These are phyloP conservation scores for Aureobasidium pullulans DNA, from an alignment of 2,329 filamentous ascomycete genomes.

Conservation along the genomic window DNA sequence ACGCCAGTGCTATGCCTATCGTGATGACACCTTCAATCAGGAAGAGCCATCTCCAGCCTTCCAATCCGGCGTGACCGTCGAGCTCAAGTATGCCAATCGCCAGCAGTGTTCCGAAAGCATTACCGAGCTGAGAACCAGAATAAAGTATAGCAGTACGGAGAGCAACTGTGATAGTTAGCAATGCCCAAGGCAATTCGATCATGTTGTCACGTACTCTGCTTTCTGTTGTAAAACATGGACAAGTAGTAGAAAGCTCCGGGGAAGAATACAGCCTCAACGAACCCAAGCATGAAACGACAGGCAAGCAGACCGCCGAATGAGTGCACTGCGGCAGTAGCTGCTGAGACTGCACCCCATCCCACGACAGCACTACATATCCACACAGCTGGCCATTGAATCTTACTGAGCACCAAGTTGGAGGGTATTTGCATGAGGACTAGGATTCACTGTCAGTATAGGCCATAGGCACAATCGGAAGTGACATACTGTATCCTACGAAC, in stretches of 20 bases:
- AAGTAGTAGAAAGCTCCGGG: conserved; percentile 42
- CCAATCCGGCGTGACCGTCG: not conserved
- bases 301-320: conserved; percentile 31
- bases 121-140: conserved; percentile 43
- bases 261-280: conserved; percentile 38
- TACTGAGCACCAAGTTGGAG: conserved; percentile 32
- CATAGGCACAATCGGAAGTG: conserved; percentile 19
- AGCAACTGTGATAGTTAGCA: conserved; percentile 27
- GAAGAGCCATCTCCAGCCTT: conserved; percentile 18
- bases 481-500: conserved; percentile 34
- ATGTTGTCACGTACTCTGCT: conserved; percentile 27
- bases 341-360: conserved; percentile 29
- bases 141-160: conserved; percentile 47
- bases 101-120: conserved; percentile 38
- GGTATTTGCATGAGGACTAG: conserved; percentile 25
- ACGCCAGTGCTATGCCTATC: conserved; percentile 24
- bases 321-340: conserved; percentile 26
- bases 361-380: conserved; percentile 27
- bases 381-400: conserved; percentile 26
- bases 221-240: conserved; percentile 47
- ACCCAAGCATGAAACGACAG: conserved; percentile 33
- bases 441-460: conserved; percentile 23
- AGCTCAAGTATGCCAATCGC: conserved; percentile 3
- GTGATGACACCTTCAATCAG: conserved; percentile 33
- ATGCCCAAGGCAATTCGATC: too few relatives aligned